These are phyloP conservation scores for Epichloe scottii DNA, from an alignment of 2,329 filamentous ascomycete genomes.

Conservation along the genomic window DNA sequence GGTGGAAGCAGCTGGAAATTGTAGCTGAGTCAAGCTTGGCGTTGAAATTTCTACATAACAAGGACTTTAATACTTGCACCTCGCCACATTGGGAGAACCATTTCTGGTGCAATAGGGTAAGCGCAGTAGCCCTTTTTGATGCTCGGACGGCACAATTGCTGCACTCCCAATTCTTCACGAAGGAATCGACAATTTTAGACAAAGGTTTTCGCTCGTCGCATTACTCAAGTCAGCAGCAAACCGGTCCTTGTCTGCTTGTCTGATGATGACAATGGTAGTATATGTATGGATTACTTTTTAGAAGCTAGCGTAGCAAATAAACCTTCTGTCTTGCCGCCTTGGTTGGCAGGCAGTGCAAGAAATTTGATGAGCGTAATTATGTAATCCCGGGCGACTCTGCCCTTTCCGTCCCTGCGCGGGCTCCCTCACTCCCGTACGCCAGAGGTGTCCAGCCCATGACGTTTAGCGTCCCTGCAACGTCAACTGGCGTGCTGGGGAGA, in stretches of 20 bases:
- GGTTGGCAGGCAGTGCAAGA: neutral
- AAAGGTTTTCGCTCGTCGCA: too few relatives aligned
- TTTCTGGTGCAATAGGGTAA: too few relatives aligned
- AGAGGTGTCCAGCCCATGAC: neutral
- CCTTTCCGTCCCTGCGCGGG: neutral
- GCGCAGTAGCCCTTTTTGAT: too few relatives aligned
- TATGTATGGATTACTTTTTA: too few relatives aligned
- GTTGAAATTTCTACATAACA: neutral
- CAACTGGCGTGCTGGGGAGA: neutral
- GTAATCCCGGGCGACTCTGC: neutral
- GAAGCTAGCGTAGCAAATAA: too few relatives aligned
- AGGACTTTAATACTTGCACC: neutral
- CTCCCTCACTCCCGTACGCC: neutral
- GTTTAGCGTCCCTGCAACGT: neutral
- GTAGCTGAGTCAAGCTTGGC: conserved; percentile 15
- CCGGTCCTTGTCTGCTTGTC: too few relatives aligned
- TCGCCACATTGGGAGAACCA: neutral
- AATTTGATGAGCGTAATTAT: neutral
- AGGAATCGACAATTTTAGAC: too few relatives aligned
- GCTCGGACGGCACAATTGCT: too few relatives aligned
- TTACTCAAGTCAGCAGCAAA: too few relatives aligned
- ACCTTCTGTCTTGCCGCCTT: too few relatives aligned
- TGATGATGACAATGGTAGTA: too few relatives aligned
- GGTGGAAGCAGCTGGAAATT: conserved; percentile 11
- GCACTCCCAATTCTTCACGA: too few relatives aligned